A percentile compares a stretch with the other conserved stretches of the same genome.
Evolutionary conservation across 345 rosid genomes (phyloP).

Genomic region (Nephelium lappaceum): DNA sequence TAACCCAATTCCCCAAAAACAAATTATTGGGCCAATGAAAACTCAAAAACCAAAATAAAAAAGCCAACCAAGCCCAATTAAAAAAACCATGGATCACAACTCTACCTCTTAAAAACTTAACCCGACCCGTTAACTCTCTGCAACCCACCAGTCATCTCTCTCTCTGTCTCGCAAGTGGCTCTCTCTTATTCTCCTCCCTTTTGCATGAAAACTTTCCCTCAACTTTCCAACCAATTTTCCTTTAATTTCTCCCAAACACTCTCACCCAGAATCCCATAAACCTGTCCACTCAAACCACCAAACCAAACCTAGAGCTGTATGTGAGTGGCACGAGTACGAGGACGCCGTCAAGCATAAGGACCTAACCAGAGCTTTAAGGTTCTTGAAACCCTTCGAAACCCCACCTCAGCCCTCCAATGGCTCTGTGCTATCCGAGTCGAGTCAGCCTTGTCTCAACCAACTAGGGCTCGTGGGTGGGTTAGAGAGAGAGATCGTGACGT

Average conservation of each 20-base stretch:
- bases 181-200: neutral
- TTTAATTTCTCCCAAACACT: slow-evolving; percentile 19
- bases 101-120: neutral
- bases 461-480: slow-evolving; percentile 38
- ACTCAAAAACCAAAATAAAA: neutral
- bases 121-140: neutral
- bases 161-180: neutral
- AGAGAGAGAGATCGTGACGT: slow-evolving; percentile 80
- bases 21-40: neutral
- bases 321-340: slow-evolving; percentile 84
- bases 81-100: neutral
- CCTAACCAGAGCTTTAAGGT: slow-evolving; percentile 77
- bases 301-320: slow-evolving; percentile 44
- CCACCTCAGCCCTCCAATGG: slow-evolving; percentile 15
- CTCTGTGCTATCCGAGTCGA: slow-evolving; percentile 24
- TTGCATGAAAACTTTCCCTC: neutral
- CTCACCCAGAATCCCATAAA: neutral
- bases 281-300: neutral
- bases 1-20: no score
- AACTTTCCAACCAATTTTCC: slow-evolving; percentile 10
- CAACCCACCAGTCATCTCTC: neutral
- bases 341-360: slow-evolving; percentile 86
- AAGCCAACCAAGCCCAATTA: neutral
- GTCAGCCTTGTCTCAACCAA: slow-evolving; percentile 28
- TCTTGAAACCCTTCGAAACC: slow-evolving; percentile 57